These are phyloP conservation scores for Limonium bicolor DNA, from an alignment of 148 eudicot species.

Conservation along the genomic window DNA sequence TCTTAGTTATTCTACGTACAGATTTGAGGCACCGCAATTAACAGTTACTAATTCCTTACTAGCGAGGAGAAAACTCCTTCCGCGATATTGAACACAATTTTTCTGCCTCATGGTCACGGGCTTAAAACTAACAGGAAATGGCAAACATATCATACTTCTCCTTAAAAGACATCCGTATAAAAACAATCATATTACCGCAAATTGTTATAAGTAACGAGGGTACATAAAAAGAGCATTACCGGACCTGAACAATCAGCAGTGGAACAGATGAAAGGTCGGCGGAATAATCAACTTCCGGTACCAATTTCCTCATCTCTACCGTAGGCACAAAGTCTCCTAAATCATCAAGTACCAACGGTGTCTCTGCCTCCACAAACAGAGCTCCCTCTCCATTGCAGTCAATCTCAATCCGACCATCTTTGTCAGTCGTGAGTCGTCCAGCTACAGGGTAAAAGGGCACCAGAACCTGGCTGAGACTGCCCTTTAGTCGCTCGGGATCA, in stretches of 20 bases:
- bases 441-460: background rate
- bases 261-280: slow-evolving; percentile 8
- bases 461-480: background rate
- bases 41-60: too few species aligned
- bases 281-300: slow-evolving; percentile 9
- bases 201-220: too few species aligned
- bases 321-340: slow-evolving; percentile 4
- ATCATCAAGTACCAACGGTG: background rate
- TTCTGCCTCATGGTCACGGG: too few species aligned
- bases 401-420: background rate
- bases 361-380: slow-evolving; percentile 13
- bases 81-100: too few species aligned
- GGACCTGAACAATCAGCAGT: slow-evolving; percentile 2
- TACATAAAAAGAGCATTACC: too few species aligned
- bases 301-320: background rate
- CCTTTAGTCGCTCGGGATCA: background rate
- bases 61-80: too few species aligned
- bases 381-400: slow-evolving; percentile 11
- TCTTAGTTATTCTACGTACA: too few species aligned
- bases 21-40: too few species aligned
- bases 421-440: background rate
- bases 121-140: background rate
- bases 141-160: background rate
- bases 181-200: too few species aligned
- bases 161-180: background rate